phyloP scores from a whole-genome alignment of 306 rosid species.

The Malus fusca region DNA sequence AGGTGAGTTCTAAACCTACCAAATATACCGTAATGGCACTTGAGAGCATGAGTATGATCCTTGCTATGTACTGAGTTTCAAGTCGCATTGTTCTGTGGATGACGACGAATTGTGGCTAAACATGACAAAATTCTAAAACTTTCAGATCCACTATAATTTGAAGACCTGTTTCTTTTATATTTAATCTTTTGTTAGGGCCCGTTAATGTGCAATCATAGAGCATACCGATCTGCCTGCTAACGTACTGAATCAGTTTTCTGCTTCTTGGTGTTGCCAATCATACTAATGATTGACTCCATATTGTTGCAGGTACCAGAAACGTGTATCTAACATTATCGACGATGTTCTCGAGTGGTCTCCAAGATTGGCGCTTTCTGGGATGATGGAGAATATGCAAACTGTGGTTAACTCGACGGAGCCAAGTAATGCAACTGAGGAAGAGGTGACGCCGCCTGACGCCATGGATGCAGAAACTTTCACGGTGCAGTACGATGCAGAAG shows the following conservation, averaged over 20 bases:
- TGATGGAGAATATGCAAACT: slow-evolving; percentile 84
- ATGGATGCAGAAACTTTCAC: slow-evolving; percentile 27
- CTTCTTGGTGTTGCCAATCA: neutral
- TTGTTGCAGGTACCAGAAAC: slow-evolving; percentile 72
- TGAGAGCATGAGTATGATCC: neutral
- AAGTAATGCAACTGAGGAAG: slow-evolving; percentile 29
- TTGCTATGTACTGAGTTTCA: neutral
- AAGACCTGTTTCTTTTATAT: neutral
- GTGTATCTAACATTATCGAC: slow-evolving; percentile 89
- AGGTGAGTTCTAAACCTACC: slow-evolving; percentile 44
- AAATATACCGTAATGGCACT: neutral
- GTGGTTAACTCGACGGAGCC: slow-evolving; percentile 56
- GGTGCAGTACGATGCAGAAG: slow-evolving; percentile 42
- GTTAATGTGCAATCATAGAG: neutral
- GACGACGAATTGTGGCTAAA: neutral
- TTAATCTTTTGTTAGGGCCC: neutral
- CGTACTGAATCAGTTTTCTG: neutral
- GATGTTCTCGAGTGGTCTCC: slow-evolving; percentile 99
- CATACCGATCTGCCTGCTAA: neutral
- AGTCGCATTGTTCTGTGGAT: too few relatives aligned
- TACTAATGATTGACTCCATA: neutral
- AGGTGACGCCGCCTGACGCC: slow-evolving; percentile 24
- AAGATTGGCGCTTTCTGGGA: slow-evolving; percentile 85
- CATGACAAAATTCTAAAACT: neutral
- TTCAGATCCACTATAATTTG: neutral